Conservation (phyloP, 2,329 filamentous ascomycete species). For the Acephala macrosclerotiorum region DNA sequence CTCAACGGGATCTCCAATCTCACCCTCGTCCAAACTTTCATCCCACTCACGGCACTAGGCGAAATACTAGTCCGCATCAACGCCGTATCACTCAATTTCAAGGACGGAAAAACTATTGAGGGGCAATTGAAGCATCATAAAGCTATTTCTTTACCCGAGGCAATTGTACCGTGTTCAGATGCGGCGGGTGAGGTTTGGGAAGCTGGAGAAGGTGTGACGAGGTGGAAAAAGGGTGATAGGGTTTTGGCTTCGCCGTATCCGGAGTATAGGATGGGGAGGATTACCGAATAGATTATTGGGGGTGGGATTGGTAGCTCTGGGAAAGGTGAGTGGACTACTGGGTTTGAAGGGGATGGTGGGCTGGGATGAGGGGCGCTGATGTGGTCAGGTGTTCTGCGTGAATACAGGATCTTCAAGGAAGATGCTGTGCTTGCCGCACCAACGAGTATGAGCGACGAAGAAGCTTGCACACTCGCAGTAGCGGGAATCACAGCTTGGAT, state of each 20-base stretch:
- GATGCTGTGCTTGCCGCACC: slow-evolving; percentile 61
- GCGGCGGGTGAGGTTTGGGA: neutral
- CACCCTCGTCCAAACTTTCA: neutral
- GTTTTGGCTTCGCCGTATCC: neutral
- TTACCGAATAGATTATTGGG: neutral
- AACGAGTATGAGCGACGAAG: slow-evolving; percentile 62
- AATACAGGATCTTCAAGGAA: slow-evolving; percentile 65
- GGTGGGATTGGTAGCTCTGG: slow-evolving; percentile 4
- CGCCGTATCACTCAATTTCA: slow-evolving; percentile 1
- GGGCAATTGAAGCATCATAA: slow-evolving; percentile 2
- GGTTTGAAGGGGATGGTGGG: neutral
- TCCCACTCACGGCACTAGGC: neutral
- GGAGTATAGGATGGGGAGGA: slow-evolving; percentile 6
- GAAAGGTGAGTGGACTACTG: neutral
- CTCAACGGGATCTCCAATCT: slow-evolving; percentile 2
- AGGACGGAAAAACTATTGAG: neutral
- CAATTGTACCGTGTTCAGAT: neutral
- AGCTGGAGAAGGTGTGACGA: neutral
- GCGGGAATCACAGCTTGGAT: slow-evolving; percentile 71
- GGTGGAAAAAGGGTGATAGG: slow-evolving; percentile 6
- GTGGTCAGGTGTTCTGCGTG: slow-evolving; percentile 57
- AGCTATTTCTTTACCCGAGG: neutral
- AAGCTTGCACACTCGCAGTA: slow-evolving; percentile 66
- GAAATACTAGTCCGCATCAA: slow-evolving; percentile 2
- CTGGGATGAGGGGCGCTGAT: slow-evolving; percentile 54